These are phyloP conservation scores for Suhomyces panamericanus DNA, from an alignment of 1,139 yeast species.

Conservation along the genomic window DNA sequence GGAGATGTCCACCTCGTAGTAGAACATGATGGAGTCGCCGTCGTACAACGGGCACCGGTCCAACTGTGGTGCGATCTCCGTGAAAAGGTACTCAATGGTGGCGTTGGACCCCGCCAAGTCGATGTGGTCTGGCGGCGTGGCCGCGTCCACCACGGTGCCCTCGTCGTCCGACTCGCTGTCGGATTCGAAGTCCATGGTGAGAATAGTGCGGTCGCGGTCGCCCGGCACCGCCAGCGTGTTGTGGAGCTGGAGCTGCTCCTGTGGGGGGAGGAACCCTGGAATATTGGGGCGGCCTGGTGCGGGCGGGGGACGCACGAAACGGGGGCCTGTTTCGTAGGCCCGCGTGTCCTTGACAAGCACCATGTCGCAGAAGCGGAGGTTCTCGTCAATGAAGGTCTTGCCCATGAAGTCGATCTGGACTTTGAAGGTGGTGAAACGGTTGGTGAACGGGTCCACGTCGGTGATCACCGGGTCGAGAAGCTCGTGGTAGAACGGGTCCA, in stretches of 20 bases:
- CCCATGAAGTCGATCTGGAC: slow-evolving; percentile 50
- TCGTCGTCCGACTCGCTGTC: slow-evolving; percentile 4
- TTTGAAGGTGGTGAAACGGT: slow-evolving; percentile 50
- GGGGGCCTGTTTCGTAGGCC: slow-evolving; percentile 23
- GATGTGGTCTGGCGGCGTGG: background rate
- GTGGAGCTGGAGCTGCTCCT: too few relatives aligned
- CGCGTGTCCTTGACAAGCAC: slow-evolving; percentile 39
- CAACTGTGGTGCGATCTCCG: slow-evolving; percentile 28
- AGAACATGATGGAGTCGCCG: slow-evolving; percentile 41
- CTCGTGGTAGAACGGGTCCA: slow-evolving; percentile 7
- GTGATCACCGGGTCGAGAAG: slow-evolving; percentile 22
- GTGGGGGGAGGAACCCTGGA: background rate
- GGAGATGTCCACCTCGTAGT: slow-evolving; percentile 39
- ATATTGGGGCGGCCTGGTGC: background rate
- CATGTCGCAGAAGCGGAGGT: slow-evolving; percentile 48
- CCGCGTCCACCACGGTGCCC: background rate
- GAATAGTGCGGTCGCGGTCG: too few relatives aligned
- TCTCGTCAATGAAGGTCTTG: slow-evolving; percentile 37
- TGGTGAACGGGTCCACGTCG: slow-evolving; percentile 48
- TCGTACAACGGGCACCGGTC: slow-evolving; percentile 45
- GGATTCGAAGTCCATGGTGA: background rate
- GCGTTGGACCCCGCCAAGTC: slow-evolving; percentile 19
- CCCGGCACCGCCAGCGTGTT: too few relatives aligned
- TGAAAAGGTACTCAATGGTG: slow-evolving; percentile 27
- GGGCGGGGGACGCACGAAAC: slow-evolving; percentile 17